These are phyloP conservation scores for Suhomyces prunicola DNA, from an alignment of 805 yeast species.

Conservation along the genomic window DNA sequence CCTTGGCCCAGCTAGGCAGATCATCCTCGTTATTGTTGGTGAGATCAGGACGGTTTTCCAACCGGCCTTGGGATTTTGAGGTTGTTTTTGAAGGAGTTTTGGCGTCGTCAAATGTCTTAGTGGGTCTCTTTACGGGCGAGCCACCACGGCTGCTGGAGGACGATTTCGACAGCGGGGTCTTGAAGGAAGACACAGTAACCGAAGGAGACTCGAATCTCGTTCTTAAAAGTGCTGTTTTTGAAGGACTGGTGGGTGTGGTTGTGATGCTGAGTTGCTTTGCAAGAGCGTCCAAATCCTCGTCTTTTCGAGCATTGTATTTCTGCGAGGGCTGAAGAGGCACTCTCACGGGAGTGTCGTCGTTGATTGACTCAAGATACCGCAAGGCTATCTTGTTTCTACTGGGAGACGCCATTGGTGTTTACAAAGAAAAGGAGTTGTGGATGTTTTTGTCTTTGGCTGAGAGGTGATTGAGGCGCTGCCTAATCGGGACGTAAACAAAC, in stretches of 20 bases:
- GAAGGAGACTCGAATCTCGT: conserved; percentile 39
- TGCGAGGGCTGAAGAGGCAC: conserved; percentile 30
- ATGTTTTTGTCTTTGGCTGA: conserved; percentile 1
- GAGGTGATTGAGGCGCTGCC: not conserved
- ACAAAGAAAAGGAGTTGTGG: not conserved
- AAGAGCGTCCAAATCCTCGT: conserved; percentile 36
- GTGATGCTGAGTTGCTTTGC: conserved; percentile 36
- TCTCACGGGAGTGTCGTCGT: conserved; percentile 24
- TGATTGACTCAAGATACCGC: conserved; percentile 34
- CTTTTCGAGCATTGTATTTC: conserved; percentile 21
- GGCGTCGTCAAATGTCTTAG: not conserved
- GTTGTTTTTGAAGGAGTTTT: not conserved
- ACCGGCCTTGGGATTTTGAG: not conserved
- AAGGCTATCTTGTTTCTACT: conserved; percentile 26
- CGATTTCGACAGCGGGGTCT: conserved; percentile 25
- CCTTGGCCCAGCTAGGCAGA: conserved; percentile 21
- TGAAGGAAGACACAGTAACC: conserved; percentile 42
- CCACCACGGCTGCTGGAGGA: conserved; percentile 16
- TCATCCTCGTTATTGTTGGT: conserved; percentile 7
- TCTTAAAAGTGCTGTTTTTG: conserved; percentile 26
- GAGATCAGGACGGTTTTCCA: conserved; percentile 4
- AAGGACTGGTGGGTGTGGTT: conserved; percentile 18
- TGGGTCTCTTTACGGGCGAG: conserved; percentile 9
- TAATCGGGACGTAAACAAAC: conserved; percentile 1
- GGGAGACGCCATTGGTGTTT: conserved; percentile 8